Evolutionary conservation across 139 green algal genomes (phyloP).

Genomic region (Chlorella sp.): DNA sequence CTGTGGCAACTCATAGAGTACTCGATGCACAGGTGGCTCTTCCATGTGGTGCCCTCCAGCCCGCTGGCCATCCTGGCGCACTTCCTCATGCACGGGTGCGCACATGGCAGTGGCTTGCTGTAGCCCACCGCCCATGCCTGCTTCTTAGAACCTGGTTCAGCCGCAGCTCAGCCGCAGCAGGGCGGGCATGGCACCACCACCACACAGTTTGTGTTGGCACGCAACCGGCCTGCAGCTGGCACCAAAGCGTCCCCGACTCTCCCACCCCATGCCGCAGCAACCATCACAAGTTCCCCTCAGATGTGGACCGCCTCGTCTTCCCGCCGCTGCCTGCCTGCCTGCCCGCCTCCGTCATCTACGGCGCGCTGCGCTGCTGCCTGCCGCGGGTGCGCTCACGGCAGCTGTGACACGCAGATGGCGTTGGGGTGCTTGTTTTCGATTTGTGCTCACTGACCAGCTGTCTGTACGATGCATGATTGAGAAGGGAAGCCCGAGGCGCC

Average conservation of each 20-base stretch:
- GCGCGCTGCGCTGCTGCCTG: constrained; percentile 37
- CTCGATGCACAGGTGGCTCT: constrained; percentile 89
- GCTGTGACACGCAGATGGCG: too few species aligned
- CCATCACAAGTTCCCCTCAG: constrained; percentile 96
- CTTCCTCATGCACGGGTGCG: constrained; percentile 93
- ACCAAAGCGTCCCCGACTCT: neutral
- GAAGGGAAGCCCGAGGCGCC: too few species aligned
- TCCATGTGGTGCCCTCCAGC: constrained; percentile 70
- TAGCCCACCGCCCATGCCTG: neutral
- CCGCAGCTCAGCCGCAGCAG: neutral
- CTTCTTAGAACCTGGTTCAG: too few species aligned
- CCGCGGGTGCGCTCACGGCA: constrained; percentile 23
- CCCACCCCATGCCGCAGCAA: neutral
- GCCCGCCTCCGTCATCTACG: constrained; percentile 53
- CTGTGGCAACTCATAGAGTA: constrained; percentile 94
- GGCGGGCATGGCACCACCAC: neutral
- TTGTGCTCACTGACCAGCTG: too few species aligned
- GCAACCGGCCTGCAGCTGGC: neutral
- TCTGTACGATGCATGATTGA: too few species aligned
- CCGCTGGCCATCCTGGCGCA: constrained; percentile 79
- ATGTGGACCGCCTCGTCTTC: constrained; percentile 91
- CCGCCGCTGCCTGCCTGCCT: constrained; percentile 78
- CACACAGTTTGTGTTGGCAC: neutral
- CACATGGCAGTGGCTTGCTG: neutral
- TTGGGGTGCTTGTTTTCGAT: neutral